Evolutionary conservation across 306 rosid species (phyloP).

Genomic region (Vigna nakashimae): DNA sequence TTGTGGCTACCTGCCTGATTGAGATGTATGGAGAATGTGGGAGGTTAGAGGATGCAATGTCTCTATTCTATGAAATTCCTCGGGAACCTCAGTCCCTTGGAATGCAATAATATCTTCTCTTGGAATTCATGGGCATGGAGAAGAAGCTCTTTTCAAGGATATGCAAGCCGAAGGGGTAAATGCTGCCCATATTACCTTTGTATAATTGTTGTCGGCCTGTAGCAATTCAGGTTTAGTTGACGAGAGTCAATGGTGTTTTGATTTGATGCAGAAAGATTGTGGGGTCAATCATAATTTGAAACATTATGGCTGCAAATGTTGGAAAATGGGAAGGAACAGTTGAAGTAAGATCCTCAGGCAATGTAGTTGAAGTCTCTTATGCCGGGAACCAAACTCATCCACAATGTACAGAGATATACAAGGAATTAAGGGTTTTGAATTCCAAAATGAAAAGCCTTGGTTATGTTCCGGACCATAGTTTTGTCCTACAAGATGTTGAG

Average conservation of each 20-base stretch:
- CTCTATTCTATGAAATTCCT: slow-evolving; percentile 53
- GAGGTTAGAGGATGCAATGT: slow-evolving; percentile 49
- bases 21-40: slow-evolving; percentile 57
- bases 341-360: slow-evolving; percentile 49
- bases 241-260: no score
- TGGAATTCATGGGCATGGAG: slow-evolving; percentile 57
- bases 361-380: slow-evolving; percentile 57
- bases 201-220: slow-evolving; percentile 56
- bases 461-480: slow-evolving; percentile 2
- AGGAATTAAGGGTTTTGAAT: slow-evolving; percentile 50
- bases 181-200: slow-evolving; percentile 54
- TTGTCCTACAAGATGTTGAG: slow-evolving; percentile 59
- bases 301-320: slow-evolving; percentile 50
- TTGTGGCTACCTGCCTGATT: slow-evolving; percentile 58
- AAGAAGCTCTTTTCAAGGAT: slow-evolving; percentile 50
- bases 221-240: slow-evolving; percentile 49
- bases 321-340: slow-evolving; percentile 57
- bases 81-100: slow-evolving; percentile 53
- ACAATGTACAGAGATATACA: slow-evolving; percentile 47
- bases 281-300: slow-evolving; percentile 48
- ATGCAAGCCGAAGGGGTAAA: slow-evolving; percentile 53
- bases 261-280: slow-evolving; percentile 1
- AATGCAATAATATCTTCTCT: slow-evolving; percentile 57
- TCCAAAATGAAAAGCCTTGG: slow-evolving; percentile 56
- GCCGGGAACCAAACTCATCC: slow-evolving; percentile 61